These are phyloP conservation scores for Saitozyma podzolica DNA, from an alignment of 768 basidiomycete genomes.

Conservation along the genomic window DNA sequence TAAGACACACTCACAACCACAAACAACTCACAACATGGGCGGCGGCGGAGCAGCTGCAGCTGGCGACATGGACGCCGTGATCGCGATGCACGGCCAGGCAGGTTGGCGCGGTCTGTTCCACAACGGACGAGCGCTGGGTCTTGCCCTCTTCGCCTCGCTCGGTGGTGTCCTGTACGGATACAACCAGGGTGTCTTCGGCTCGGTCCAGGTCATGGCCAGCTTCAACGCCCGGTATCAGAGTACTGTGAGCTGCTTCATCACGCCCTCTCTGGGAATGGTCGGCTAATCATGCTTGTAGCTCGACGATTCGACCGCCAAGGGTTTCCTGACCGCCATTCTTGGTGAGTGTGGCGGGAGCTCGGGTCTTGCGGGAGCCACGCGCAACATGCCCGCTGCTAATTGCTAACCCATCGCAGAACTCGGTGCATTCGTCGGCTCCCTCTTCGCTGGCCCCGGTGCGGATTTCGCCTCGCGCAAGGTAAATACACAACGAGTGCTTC, in stretches of 20 bases:
- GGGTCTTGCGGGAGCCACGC: too few relatives aligned
- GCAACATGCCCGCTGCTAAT: too few relatives aligned
- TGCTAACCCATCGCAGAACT: conserved; percentile 18
- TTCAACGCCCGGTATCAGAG: conserved; percentile 23
- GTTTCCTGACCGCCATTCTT: conserved; percentile 72
- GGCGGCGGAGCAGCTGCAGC: neutral
- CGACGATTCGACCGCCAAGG: conserved; percentile 58
- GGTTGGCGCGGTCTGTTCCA: conserved; percentile 61
- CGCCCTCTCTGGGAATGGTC: neutral
- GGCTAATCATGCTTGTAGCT: neutral
- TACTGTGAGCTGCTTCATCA: conserved; percentile 21
- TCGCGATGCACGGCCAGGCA: conserved; percentile 58
- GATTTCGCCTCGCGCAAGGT: conserved; percentile 74
- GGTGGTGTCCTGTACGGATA: conserved; percentile 69
- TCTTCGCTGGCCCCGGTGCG: conserved; percentile 67
- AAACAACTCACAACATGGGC: neutral
- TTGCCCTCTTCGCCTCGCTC: conserved; percentile 72
- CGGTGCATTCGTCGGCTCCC: conserved; percentile 70
- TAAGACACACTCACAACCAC: too few relatives aligned
- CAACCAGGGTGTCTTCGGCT: conserved; percentile 72
- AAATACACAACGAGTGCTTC: conserved; percentile 53
- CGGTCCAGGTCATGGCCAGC: conserved; percentile 63
- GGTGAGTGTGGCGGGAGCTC: conserved; percentile 12
- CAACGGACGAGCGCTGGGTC: conserved; percentile 66
- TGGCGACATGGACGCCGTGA: conserved; percentile 27